Evolutionary conservation across 2,329 filamentous ascomycete genomes (phyloP), one percentile per base, ranked within the genome.

Genomic region (Cordyceps fumosorosea): DNA sequence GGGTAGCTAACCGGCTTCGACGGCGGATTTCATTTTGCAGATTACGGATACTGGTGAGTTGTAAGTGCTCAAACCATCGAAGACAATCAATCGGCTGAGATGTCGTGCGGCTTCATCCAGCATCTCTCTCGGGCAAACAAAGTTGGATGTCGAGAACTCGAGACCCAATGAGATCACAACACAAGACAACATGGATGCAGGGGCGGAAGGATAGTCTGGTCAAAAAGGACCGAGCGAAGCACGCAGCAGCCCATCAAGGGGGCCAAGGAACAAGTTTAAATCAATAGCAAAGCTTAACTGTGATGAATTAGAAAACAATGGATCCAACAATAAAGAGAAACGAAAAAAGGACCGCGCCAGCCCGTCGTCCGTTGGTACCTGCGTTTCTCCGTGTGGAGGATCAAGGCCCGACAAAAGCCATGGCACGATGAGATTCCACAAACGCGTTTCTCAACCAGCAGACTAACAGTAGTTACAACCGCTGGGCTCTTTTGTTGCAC

Each of bases 401-500:
- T 37, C 11, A 7, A 42, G 26, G n/a, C 11, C 10, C 20, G n/a
- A 22, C n/a, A 20, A 47, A 22, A 1, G 44, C 32, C 56, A 58
- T 58, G 32, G 56, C 45, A 50, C 45, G 56, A 40, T 58, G 56
- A 8, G 32, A 40, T 50, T 47, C 56, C 44, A 58, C 20, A 26
- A 10, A 50, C 45, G 18, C 45, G 22, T 51, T 37, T 29, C 37
- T 26, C n/a, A 47, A 50, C 55, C 12, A 29, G 14, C 11, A 42
- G 37, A n/a, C n/a, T n/a, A n/a, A n/a, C n/a, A n/a, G n/a, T n/a
- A n/a, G 16, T 45, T 22, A 20, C 44, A 18, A 44, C 16, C 42
- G 42, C 42, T 44, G 42, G 8, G 42, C 16, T 8, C 8, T 18
- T 44, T 20, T 20, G 16, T 20, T 44, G 42, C 18, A 20, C 8